Conservation (phyloP, 2,329 filamentous ascomycete genomes). For the Xylariaceae sp. region DNA sequence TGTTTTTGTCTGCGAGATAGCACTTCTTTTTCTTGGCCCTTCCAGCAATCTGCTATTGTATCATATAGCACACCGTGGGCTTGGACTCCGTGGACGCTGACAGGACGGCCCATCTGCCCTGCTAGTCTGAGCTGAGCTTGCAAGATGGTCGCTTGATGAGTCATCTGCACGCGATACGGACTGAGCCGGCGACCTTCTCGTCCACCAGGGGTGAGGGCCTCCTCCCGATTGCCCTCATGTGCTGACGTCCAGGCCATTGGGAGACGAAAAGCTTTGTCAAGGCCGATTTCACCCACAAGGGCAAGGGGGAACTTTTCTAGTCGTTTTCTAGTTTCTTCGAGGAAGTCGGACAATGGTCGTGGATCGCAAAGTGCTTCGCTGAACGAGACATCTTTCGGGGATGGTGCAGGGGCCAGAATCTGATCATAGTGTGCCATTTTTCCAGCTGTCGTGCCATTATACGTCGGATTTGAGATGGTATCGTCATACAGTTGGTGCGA, state of each 20-base stretch:
- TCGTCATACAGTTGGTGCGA: constrained; percentile 78
- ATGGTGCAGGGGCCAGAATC: constrained; percentile 65
- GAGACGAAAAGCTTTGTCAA: constrained; percentile 79
- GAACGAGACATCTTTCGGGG: constrained; percentile 51
- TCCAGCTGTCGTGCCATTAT: constrained; percentile 45
- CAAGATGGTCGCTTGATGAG: constrained; percentile 73
- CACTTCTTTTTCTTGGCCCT: constrained; percentile 69
- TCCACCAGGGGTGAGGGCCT: constrained; percentile 68
- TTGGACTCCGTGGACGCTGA: constrained; percentile 77
- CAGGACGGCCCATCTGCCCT: constrained; percentile 68
- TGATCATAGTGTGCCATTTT: constrained; percentile 67
- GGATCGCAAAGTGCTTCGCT: constrained; percentile 64
- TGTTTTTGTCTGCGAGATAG: constrained; percentile 65
- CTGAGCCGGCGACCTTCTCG: constrained; percentile 73
- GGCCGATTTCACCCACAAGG: constrained; percentile 77
- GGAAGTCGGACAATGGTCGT: constrained; percentile 62
- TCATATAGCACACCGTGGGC: constrained; percentile 76
- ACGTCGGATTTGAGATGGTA: constrained; percentile 47
- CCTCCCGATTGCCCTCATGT: constrained; percentile 49
- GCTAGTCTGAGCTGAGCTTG: constrained; percentile 74
- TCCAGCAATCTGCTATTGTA: constrained; percentile 70
- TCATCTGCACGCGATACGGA: constrained; percentile 69
- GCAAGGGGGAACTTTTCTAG: constrained; percentile 66
- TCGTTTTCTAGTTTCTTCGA: constrained; percentile 61
- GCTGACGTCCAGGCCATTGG: constrained; percentile 63